Percentiles rank a stretch among this genome's conserved stretches.
Conservation (phyloP, 345 rosid genomes). For the Arabis hirsuta region DNA sequence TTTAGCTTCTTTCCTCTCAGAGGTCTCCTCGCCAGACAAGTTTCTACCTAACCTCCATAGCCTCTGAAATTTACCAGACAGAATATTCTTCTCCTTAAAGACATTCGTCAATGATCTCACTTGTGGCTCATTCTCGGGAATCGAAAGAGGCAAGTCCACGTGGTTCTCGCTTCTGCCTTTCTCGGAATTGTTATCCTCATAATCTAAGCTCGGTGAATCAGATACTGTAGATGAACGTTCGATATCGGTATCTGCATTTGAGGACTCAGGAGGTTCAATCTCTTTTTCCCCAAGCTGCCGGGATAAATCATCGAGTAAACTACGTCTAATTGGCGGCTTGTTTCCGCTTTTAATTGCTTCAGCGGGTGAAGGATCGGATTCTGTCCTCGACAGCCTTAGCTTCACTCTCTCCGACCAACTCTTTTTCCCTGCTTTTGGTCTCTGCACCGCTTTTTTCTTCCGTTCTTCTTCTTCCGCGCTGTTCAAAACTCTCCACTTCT, state of each 20-base stretch:
- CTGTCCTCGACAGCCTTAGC: constrained; percentile 62
- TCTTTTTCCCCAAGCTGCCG: constrained; percentile 52
- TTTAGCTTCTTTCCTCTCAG: constrained; percentile 47
- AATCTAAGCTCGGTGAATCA: constrained; percentile 52
- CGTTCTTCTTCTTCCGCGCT: constrained; percentile 59
- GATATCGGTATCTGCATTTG: constrained; percentile 5
- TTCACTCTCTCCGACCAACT: constrained; percentile 83
- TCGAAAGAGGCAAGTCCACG: constrained; percentile 47
- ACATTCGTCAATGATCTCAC: constrained; percentile 40
- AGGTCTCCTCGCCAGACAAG: constrained; percentile 54
- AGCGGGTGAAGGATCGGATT: constrained; percentile 65
- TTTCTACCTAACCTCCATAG: constrained; percentile 82
- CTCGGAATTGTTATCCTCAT: constrained; percentile 61
- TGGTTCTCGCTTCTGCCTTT: constrained; percentile 60
- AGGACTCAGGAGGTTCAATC: constrained; percentile 5
- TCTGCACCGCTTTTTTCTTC: constrained; percentile 44
- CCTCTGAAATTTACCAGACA: constrained; percentile 78
- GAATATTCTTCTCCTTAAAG: constrained; percentile 55
- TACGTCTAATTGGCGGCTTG: constrained; percentile 58
- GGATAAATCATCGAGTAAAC: constrained; percentile 73
- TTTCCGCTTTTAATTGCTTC: constrained; percentile 43
- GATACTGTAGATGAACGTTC: constrained; percentile 64
- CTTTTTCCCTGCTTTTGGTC: constrained; percentile 50
- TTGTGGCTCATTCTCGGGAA: constrained; percentile 44
- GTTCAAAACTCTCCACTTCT: constrained; percentile 82